Percentiles rank a stretch among this genome's conserved stretches.
Evolutionary conservation across 306 rosid genomes (phyloP).

Genomic region (Macrotyloma uniflorum): DNA sequence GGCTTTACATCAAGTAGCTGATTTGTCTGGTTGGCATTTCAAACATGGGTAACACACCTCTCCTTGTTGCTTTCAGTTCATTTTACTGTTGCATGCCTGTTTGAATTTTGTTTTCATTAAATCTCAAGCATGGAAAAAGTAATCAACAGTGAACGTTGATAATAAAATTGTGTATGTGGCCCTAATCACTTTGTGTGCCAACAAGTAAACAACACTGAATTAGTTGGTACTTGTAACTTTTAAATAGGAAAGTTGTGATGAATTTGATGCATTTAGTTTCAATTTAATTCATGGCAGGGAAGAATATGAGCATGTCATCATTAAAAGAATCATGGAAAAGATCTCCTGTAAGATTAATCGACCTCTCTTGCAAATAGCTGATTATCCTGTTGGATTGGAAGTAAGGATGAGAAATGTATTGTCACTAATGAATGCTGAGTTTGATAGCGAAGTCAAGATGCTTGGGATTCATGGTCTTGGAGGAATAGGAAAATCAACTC

Average conservation of each 20-base stretch:
- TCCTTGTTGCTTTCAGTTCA: not conserved
- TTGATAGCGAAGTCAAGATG: not conserved
- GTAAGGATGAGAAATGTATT: not conserved
- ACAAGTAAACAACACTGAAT: not conserved
- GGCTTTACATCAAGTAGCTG: not conserved
- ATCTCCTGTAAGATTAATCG: not conserved
- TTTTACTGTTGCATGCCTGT: not conserved
- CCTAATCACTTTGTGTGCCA: not conserved
- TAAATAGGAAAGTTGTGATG: not conserved
- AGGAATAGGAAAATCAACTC: constrained; percentile 24
- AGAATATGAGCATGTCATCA: constrained; percentile 14
- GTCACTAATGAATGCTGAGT: not conserved
- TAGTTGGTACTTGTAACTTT: not conserved
- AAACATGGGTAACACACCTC: constrained; percentile 2
- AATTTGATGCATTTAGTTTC: not conserved
- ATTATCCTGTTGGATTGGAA: constrained; percentile 8
- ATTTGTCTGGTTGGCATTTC: constrained; percentile 10
- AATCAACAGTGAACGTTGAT: not conserved
- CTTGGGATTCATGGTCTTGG: constrained; percentile 28
- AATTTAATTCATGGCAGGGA: not conserved
- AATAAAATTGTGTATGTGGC: not conserved
- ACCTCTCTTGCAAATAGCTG: not conserved
- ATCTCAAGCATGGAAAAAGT: not conserved
- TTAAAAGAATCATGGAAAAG: not conserved
- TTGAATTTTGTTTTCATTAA: not conserved